Evolutionary conservation across 106 monocot genomes (phyloP).

Genomic region (Iris macrosiphon): DNA sequence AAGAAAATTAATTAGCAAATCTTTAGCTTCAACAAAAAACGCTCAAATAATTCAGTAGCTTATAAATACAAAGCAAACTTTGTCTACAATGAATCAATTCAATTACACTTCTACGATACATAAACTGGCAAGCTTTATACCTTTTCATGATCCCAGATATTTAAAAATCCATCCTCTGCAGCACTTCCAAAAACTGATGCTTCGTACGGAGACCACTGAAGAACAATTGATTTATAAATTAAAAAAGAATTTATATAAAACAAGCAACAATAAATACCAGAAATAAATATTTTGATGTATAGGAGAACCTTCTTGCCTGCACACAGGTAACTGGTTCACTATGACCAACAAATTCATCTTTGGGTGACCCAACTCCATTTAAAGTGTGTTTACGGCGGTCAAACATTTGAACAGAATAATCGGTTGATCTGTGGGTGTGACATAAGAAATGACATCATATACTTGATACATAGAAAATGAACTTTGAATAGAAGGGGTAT

Average conservation of each 20-base stretch:
- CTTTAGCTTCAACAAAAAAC: too few relatives aligned
- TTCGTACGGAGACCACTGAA: slow-evolving; percentile 87
- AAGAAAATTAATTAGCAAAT: too few relatives aligned
- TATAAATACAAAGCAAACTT: too few relatives aligned
- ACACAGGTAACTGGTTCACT: slow-evolving; percentile 76
- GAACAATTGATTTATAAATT: background rate
- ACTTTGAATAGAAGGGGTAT: too few relatives aligned
- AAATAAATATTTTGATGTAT: too few relatives aligned
- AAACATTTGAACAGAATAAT: slow-evolving; percentile 76
- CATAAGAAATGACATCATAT: too few relatives aligned
- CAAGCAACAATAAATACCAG: background rate
- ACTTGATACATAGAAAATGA: too few relatives aligned
- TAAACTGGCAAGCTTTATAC: slow-evolving; percentile 24
- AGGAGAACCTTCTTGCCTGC: slow-evolving; percentile 48
- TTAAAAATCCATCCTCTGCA: slow-evolving; percentile 73
- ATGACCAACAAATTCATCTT: slow-evolving; percentile 80
- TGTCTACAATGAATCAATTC: too few relatives aligned
- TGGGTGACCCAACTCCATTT: slow-evolving; percentile 49
- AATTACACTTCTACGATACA: too few relatives aligned
- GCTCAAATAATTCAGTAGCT: too few relatives aligned
- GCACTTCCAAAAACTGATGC: slow-evolving; percentile 84
- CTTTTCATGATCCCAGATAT: slow-evolving; percentile 87
- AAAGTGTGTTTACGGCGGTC: slow-evolving; percentile 66
- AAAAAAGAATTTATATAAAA: too few relatives aligned
- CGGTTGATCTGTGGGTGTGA: slow-evolving; percentile 57